phyloP scores from a whole-genome alignment of 2,329 filamentous ascomycete genomes.

The Phyllosticta citriasiana region DNA sequence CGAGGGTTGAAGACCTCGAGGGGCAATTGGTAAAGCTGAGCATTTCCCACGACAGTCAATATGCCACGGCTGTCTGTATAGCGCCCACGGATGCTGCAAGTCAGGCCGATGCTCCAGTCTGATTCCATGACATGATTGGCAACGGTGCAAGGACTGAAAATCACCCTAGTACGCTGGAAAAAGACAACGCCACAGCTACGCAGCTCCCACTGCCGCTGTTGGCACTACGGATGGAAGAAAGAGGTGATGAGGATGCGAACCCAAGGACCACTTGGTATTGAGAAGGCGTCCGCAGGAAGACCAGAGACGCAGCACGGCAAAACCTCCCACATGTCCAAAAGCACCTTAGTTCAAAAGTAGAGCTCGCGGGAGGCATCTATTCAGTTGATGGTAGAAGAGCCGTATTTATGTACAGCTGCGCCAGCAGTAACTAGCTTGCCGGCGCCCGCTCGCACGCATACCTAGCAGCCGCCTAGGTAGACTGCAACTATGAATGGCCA shows the following conservation, averaged over 20 bases:
- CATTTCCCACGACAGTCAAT: slow-evolving; percentile 81
- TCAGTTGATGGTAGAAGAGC: neutral
- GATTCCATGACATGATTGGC: neutral
- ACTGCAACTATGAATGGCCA: neutral
- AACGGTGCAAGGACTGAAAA: no score
- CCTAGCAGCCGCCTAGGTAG: neutral
- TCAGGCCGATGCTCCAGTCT: neutral
- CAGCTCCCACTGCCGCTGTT: no score
- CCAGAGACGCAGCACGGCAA: no score
- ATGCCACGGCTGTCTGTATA: slow-evolving; percentile 53
- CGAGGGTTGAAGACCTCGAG: slow-evolving; percentile 15
- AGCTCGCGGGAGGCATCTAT: neutral
- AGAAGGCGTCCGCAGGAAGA: no score
- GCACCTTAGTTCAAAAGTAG: neutral
- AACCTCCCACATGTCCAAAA: no score
- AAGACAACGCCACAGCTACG: no score
- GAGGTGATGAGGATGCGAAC: no score
- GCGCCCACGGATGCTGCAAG: neutral
- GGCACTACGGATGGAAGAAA: no score
- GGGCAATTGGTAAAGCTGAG: slow-evolving; percentile 57
- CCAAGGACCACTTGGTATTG: no score
- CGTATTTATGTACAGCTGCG: neutral
- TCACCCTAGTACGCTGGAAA: no score
- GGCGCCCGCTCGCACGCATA: neutral
- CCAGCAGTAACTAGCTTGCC: neutral